phyloP scores from a whole-genome alignment of 192 early-diverging fungal species.

The Coemansia sp. region DNA sequence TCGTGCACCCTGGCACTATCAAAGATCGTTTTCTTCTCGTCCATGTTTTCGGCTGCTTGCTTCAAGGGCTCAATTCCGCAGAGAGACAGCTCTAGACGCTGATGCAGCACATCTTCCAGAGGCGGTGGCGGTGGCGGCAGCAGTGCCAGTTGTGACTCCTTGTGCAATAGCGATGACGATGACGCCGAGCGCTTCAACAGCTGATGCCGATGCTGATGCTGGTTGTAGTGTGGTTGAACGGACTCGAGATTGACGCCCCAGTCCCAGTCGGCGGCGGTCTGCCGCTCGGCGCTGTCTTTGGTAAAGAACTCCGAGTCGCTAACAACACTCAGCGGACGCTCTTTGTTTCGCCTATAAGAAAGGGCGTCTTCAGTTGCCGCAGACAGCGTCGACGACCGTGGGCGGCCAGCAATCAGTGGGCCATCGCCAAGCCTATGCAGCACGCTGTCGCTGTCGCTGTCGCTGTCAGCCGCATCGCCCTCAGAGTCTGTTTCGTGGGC shows the following conservation, averaged over 20 bases:
- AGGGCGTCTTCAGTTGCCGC: not conserved
- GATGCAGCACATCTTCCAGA: not conserved
- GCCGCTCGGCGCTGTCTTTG: not conserved
- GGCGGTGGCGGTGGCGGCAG: not conserved
- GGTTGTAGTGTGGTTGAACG: not conserved
- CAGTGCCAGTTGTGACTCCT: not conserved
- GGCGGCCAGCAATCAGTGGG: slow-evolving; percentile 4
- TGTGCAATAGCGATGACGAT: not conserved
- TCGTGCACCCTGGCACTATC: slow-evolving; percentile 11
- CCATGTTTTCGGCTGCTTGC: slow-evolving; percentile 1
- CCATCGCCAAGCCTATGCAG: slow-evolving; percentile 3
- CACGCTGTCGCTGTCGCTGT: not conserved
- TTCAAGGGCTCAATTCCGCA: slow-evolving; percentile 39
- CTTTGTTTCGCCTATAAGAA: not conserved
- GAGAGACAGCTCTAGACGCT: slow-evolving; percentile 25
- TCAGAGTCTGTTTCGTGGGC: slow-evolving; percentile 58
- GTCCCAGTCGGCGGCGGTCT: slow-evolving; percentile 47
- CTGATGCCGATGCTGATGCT: not conserved
- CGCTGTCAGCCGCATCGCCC: not conserved
- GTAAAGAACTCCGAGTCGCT: slow-evolving; percentile 37
- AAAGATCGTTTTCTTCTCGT: slow-evolving; percentile 19
- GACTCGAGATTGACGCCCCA: slow-evolving; percentile 41
- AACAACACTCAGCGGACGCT: slow-evolving; percentile 25
- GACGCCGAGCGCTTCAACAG: not conserved
- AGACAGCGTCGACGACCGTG: slow-evolving; percentile 10